Conservation (phyloP, 805 yeast genomes). For the Debaryomyces castellii region DNA sequence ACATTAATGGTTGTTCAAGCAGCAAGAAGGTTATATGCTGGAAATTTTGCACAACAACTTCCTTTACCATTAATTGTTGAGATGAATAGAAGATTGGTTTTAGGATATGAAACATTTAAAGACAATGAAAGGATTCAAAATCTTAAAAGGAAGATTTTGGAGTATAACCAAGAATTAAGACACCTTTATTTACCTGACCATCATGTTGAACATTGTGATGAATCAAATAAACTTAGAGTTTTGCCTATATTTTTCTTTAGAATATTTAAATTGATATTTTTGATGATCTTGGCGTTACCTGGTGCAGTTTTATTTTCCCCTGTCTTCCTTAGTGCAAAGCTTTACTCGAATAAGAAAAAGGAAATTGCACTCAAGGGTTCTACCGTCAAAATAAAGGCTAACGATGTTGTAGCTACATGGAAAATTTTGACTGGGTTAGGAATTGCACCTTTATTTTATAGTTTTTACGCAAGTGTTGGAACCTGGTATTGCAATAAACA, state of each 20-base stretch:
- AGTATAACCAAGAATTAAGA: constrained; percentile 62
- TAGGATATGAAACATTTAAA: constrained; percentile 74
- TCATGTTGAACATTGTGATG: constrained; percentile 55
- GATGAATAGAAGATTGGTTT: constrained; percentile 81
- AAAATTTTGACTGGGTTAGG: constrained; percentile 87
- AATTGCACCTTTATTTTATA: constrained; percentile 82
- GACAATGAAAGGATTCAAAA: constrained; percentile 66
- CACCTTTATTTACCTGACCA: constrained; percentile 56
- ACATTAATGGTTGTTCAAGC: constrained; percentile 88
- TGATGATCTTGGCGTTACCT: constrained; percentile 72
- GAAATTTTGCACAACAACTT: constrained; percentile 65
- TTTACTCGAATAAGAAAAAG: constrained; percentile 72
- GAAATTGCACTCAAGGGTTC: constrained; percentile 79
- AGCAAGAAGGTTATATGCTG: constrained; percentile 83
- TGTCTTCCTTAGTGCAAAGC: constrained; percentile 75
- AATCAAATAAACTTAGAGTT: constrained; percentile 50
- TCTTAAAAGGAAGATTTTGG: constrained; percentile 61
- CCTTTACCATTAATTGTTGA: constrained; percentile 86
- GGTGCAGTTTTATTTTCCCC: constrained; percentile 89
- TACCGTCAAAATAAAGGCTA: constrained; percentile 86
- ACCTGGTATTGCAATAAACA: constrained; percentile 30
- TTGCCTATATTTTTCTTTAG: constrained; percentile 57
- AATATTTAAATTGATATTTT: constrained; percentile 51
- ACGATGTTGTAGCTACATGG: constrained; percentile 97
- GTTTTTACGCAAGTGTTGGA: constrained; percentile 71